phyloP scores from a whole-genome alignment of 345 rosid species.

The Balakata baccata region DNA sequence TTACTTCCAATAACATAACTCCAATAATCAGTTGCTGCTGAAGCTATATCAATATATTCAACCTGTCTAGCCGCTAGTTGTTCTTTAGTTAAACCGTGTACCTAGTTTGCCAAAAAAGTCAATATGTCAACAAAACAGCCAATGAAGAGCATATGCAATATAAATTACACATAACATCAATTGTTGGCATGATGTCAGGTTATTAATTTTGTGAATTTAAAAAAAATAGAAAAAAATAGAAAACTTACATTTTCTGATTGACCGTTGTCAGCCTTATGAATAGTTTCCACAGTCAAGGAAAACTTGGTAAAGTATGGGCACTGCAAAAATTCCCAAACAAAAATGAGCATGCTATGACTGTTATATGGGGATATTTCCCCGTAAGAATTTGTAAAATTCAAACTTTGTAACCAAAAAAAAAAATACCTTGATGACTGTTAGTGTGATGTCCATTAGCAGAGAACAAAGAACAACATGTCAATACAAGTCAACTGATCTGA shows the following conservation, averaged over 20 bases:
- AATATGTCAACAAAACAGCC: conserved; percentile 9
- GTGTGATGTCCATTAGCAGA: conserved; percentile 21
- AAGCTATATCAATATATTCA: conserved; percentile 58
- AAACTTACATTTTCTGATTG: conserved; percentile 58
- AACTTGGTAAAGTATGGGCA: conserved; percentile 69
- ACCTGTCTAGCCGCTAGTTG: conserved; percentile 51
- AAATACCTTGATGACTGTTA: conserved; percentile 62
- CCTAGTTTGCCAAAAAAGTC: conserved; percentile 33
- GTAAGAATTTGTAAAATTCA: not conserved
- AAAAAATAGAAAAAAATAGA: not conserved
- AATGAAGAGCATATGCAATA: not conserved
- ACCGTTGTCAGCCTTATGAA: conserved; percentile 58
- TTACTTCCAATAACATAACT: conserved; percentile 49
- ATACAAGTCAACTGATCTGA: conserved; percentile 8
- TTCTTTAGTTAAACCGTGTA: conserved; percentile 49
- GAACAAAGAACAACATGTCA: conserved; percentile 24
- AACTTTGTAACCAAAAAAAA: not conserved
- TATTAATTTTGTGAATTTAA: not conserved
- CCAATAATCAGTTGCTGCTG: conserved; percentile 62
- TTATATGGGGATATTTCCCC: not conserved
- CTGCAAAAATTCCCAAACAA: conserved; percentile 38
- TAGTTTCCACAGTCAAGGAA: conserved; percentile 55
- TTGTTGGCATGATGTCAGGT: not conserved
- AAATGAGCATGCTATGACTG: conserved; percentile 7
- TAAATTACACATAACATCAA: not conserved